Base-by-base conservation (phyloP, 75 land plant species). In the Larix kaempferi region DNA sequence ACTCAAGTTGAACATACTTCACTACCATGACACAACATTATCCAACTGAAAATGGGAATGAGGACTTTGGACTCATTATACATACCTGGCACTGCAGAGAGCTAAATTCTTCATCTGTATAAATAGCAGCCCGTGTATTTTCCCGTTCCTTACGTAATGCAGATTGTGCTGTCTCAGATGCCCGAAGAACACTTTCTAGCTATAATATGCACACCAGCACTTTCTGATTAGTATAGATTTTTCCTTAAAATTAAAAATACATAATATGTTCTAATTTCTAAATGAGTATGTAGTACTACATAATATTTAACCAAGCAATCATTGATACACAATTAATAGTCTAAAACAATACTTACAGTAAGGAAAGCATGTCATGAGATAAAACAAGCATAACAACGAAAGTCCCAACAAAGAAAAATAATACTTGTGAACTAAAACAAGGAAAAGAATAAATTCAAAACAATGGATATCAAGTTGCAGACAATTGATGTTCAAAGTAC, bases 21-120 rank as follows among this genome's bases (percentile, higher is more conserved):
- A 11, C 4, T 26, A 21, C 35, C 77, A 74, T 39, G 8, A 33
- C 29, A 77, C 27, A 22, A 5, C 1, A 66, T 7, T 41, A 21
- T 69, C 23, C 49, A 19, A 49, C 11, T 22, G 41, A 69, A 41
- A n/a, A 77, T 39, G 16, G 11, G 44, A 64, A 22, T 10, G 54
- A 79, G 16, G 39, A 57, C 17, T 10, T 39, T 16, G 7, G 56
- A 78, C 35, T 3, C 22, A 59, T 35, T 71, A 58, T 22, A 23
- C 14, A 57, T 86, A 95, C 98, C 95, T 94, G 99, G 59, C 86
- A 86, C 78, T 94, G 91, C 22, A 97, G 80, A 60, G 93, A 80
- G 27, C 89, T 91, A 59, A 94, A 92, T 62, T 97, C 99, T 54
- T 94, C 99, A 74, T 94, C 99, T 49, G 87, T 83, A 54, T 85